Conservation (phyloP, 164 flowering plant species). For the Cinnamomum micranthum region DNA sequence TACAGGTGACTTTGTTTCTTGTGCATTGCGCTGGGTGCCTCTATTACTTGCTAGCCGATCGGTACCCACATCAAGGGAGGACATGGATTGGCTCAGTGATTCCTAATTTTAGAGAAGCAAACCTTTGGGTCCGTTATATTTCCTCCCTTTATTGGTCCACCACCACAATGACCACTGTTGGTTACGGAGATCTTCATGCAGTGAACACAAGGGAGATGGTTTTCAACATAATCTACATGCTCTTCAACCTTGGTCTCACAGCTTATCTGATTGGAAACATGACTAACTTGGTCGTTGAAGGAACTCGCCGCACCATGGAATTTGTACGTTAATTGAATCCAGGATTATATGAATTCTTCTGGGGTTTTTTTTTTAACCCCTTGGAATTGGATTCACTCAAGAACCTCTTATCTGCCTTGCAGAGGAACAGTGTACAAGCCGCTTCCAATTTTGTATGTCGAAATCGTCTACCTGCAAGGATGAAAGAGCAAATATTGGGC, state of each 20-base stretch:
- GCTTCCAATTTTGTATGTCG: conserved; percentile 79
- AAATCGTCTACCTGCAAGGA: conserved; percentile 64
- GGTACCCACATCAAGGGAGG: conserved; percentile 61
- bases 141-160: conserved; percentile 86
- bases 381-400: neutral
- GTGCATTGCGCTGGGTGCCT: conserved; percentile 93
- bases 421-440: conserved; percentile 89
- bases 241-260: conserved; percentile 89
- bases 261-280: conserved; percentile 95
- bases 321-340: conserved; percentile 52
- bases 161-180: conserved; percentile 93
- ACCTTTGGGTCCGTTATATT: conserved; percentile 61
- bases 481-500: conserved; percentile 78
- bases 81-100: conserved; percentile 75
- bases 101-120: conserved; percentile 69
- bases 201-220: conserved; percentile 81
- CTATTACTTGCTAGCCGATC: conserved; percentile 76
- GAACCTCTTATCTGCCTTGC: conserved; percentile 7
- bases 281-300: conserved; percentile 95
- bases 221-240: conserved; percentile 86
- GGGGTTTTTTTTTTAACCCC: neutral
- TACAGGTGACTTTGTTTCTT: conserved; percentile 69
- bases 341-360: neutral
- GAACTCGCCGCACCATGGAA: conserved; percentile 94
- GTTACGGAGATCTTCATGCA: conserved; percentile 95